Evolutionary conservation across 331 rosid genomes (phyloP).

Genomic region (Telfairia occidentalis): DNA sequence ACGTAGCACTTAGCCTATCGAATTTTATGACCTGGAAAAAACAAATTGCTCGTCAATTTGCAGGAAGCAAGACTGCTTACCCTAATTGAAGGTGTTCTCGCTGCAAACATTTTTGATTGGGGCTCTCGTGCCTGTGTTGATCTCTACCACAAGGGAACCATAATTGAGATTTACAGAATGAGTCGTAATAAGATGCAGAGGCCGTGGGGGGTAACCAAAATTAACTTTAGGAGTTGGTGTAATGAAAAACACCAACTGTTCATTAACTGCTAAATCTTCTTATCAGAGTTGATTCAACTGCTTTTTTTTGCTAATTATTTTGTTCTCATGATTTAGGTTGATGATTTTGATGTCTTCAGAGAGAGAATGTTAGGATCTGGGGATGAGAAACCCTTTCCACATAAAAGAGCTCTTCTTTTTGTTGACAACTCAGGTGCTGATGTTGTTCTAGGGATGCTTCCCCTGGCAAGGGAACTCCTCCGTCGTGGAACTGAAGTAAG

Average conservation of each 20-base stretch:
- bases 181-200: slow-evolving; percentile 88
- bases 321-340: slow-evolving; percentile 41
- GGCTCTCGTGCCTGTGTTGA: slow-evolving; percentile 91
- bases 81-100: slow-evolving; percentile 87
- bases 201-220: slow-evolving; percentile 61
- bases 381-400: slow-evolving; percentile 42
- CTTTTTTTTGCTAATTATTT: background rate
- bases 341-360: slow-evolving; percentile 60
- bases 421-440: slow-evolving; percentile 96
- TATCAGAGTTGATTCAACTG: background rate
- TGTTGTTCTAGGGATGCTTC: slow-evolving; percentile 87
- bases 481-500: slow-evolving; percentile 83
- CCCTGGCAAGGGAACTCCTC: slow-evolving; percentile 81
- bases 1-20: background rate
- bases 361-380: slow-evolving; percentile 68
- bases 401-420: slow-evolving; percentile 75
- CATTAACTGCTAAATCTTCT: background rate
- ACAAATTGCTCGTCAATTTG: slow-evolving; percentile 18
- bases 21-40: background rate
- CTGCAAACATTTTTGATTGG: slow-evolving; percentile 90
- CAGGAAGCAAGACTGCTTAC: slow-evolving; percentile 77
- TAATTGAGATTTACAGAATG: slow-evolving; percentile 85
- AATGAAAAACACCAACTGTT: background rate
- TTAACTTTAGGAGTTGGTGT: background rate
- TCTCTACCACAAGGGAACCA: slow-evolving; percentile 85